phyloP scores from a whole-genome alignment of 805 yeast genomes.

The Naumovozyma castellii region DNA sequence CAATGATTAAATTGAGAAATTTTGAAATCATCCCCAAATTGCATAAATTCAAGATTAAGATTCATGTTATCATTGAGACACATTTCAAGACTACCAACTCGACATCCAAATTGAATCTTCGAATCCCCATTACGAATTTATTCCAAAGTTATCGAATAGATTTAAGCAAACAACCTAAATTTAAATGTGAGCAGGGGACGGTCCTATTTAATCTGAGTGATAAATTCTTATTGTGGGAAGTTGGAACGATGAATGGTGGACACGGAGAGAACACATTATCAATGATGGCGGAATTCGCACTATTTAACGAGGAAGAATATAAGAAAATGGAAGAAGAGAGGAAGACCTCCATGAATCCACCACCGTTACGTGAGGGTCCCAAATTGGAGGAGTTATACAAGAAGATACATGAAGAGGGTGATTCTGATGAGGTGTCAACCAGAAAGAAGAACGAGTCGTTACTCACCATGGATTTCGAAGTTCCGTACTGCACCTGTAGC shows the following conservation, averaged over 20 bases:
- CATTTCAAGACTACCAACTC: slow-evolving; percentile 29
- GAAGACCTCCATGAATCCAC: slow-evolving; percentile 31
- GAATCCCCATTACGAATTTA: slow-evolving; percentile 24
- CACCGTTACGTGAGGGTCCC: slow-evolving; percentile 28
- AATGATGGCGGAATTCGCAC: slow-evolving; percentile 47
- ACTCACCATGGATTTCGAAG: slow-evolving; percentile 44
- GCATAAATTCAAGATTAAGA: slow-evolving; percentile 20
- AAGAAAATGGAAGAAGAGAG: slow-evolving; percentile 17
- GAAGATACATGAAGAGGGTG: slow-evolving; percentile 19
- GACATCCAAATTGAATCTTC: slow-evolving; percentile 27
- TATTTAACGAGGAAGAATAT: slow-evolving; percentile 25
- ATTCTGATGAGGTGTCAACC: not conserved
- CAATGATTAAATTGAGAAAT: slow-evolving; percentile 29
- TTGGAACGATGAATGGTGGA: slow-evolving; percentile 45
- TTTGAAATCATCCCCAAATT: slow-evolving; percentile 20
- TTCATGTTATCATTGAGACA: slow-evolving; percentile 19
- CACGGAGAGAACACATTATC: slow-evolving; percentile 42
- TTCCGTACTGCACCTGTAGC: slow-evolving; percentile 55
- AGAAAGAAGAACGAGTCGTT: not conserved
- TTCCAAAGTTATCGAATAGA: slow-evolving; percentile 35
- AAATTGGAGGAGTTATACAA: slow-evolving; percentile 28
- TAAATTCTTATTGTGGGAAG: slow-evolving; percentile 62
- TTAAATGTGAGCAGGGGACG: slow-evolving; percentile 61
- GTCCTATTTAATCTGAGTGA: slow-evolving; percentile 65
- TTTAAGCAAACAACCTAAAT: slow-evolving; percentile 46